These are phyloP conservation scores for Rhynchospora breviuscula DNA, from an alignment of 176 grass and related monocot species.

Conservation along the genomic window DNA sequence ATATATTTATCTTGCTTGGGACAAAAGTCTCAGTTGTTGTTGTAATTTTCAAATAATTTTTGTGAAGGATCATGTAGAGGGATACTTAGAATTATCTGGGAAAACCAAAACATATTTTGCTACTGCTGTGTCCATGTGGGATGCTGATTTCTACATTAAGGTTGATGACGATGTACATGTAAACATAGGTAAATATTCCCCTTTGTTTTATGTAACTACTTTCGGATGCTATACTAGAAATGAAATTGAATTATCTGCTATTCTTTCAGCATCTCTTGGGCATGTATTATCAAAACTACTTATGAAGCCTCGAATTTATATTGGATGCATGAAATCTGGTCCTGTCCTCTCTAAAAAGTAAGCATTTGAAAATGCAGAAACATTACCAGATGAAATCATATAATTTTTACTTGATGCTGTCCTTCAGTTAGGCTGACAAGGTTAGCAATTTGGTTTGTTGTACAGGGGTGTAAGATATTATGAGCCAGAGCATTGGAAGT, in stretches of 20 bases:
- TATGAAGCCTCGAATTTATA: constrained; percentile 68
- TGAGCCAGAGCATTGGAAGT: constrained; percentile 97
- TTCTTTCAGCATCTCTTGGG: constrained; percentile 65
- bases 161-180: constrained; percentile 96
- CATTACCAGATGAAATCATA: not conserved
- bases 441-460: not conserved
- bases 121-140: constrained; percentile 81
- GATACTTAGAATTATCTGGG: constrained; percentile 80
- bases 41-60: constrained; percentile 12
- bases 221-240: not conserved
- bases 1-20: constrained; percentile 22
- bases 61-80: constrained; percentile 86
- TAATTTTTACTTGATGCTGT: not conserved
- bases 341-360: constrained; percentile 76
- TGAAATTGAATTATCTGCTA: not conserved
- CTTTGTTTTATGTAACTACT: not conserved
- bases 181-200: constrained; percentile 68
- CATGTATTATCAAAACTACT: constrained; percentile 64
- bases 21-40: too few relatives aligned
- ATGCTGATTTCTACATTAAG: constrained; percentile 88
- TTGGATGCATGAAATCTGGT: constrained; percentile 97
- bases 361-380: not conserved
- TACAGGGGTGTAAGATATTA: constrained; percentile 68
- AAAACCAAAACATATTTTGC: constrained; percentile 91
- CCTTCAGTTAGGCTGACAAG: constrained; percentile 2